Evolutionary conservation across 495 filamentous ascomycete species (phyloP).

Genomic region (Clavariopsis aquatica): DNA sequence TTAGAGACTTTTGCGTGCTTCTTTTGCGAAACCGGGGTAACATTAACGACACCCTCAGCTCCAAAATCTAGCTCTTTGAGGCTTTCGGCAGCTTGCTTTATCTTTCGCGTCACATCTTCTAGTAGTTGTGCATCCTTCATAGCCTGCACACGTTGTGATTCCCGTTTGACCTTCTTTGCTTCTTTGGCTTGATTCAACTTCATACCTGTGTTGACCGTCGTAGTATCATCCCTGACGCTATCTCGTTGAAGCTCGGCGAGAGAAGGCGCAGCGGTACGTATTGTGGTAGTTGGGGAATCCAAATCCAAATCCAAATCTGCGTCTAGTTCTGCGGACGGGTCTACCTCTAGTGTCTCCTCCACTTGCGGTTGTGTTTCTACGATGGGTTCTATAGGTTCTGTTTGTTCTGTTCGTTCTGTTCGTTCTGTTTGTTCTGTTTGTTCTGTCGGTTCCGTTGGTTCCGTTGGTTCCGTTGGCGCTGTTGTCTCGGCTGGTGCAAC

Average conservation of each 20-base stretch:
- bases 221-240: conserved; percentile 51
- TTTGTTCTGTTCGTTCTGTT: background rate
- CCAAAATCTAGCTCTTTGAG: conserved; percentile 34
- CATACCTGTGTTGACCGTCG: conserved; percentile 81
- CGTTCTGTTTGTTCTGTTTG: background rate
- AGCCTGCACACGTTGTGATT: conserved; percentile 65
- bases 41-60: conserved; percentile 17
- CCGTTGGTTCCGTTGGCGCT: background rate
- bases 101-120: conserved; percentile 62
- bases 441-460: background rate
- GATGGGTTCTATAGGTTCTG: background rate
- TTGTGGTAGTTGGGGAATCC: background rate
- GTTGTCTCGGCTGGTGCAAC: background rate
- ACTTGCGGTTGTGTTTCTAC: background rate
- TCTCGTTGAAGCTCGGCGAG: conserved; percentile 45
- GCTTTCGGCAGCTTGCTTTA: conserved; percentile 47
- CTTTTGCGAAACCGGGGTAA: conserved; percentile 3
- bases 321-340: background rate
- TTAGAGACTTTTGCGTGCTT: conserved; percentile 28
- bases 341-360: background rate
- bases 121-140: conserved; percentile 52
- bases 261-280: background rate
- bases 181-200: conserved; percentile 92
- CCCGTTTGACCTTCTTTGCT: conserved; percentile 66
- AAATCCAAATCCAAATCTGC: background rate